phyloP scores from a whole-genome alignment of 2,329 filamentous ascomycete species.

The Rhinocladiella mackenziei region DNA sequence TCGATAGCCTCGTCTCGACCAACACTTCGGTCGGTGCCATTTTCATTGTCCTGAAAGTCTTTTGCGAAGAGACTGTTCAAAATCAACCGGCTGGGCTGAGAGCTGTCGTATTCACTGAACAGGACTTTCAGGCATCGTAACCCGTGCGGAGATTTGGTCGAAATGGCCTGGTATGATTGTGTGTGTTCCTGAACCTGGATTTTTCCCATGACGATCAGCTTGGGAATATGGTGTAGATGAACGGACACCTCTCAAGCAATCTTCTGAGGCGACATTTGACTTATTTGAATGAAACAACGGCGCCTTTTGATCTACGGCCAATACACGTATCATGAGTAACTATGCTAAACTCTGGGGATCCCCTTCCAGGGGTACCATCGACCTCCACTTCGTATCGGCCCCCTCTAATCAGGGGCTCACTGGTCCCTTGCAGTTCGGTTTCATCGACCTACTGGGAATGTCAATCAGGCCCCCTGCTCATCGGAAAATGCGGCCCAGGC shows the following conservation, averaged over 20 bases:
- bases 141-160: conserved; percentile 18
- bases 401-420: too few relatives aligned
- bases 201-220: conserved; percentile 8
- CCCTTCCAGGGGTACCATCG: too few relatives aligned
- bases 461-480: too few relatives aligned
- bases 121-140: conserved; percentile 17
- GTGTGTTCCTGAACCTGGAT: conserved; percentile 16
- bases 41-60: conserved; percentile 19
- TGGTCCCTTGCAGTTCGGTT: too few relatives aligned
- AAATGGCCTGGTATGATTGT: conserved; percentile 16
- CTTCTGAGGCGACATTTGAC: neutral
- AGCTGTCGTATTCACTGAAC: conserved; percentile 15
- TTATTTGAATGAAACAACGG: too few relatives aligned
- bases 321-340: neutral
- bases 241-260: too few relatives aligned
- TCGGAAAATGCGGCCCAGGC: too few relatives aligned
- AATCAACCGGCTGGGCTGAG: conserved; percentile 3
- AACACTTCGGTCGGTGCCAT: conserved; percentile 16
- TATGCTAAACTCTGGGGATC: neutral
- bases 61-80: conserved; percentile 10
- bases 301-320: too few relatives aligned
- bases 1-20: conserved; percentile 15
- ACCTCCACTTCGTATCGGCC: too few relatives aligned
- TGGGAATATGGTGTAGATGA: neutral
- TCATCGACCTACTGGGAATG: too few relatives aligned